phyloP scores from a whole-genome alignment of 768 basidiomycete genomes.

The Terana coerulea region DNA sequence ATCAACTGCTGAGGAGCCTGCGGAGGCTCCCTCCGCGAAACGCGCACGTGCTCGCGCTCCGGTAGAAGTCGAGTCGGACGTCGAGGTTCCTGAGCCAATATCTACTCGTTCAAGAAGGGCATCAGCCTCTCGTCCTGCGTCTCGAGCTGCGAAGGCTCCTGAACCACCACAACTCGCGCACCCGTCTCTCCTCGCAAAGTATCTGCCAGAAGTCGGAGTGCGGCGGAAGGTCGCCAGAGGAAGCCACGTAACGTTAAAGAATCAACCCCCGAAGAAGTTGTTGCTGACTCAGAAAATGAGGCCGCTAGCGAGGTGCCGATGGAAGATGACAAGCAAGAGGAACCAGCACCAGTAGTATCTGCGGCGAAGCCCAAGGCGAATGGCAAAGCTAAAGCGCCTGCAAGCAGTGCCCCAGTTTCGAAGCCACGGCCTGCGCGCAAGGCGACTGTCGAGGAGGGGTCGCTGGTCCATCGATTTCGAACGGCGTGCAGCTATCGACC shows the following conservation, averaged over 20 bases:
- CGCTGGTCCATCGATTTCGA: background rate
- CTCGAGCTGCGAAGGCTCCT: too few relatives aligned
- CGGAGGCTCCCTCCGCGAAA: background rate
- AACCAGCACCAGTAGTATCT: background rate
- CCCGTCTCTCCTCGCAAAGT: background rate
- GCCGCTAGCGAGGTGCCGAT: constrained; percentile 11
- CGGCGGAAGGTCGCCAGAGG: background rate
- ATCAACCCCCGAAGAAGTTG: background rate
- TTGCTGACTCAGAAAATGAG: constrained; percentile 3
- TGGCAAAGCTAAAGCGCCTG: background rate
- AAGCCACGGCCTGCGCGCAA: background rate
- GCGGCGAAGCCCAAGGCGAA: background rate
- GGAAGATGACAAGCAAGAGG: background rate
- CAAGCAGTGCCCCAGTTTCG: background rate
- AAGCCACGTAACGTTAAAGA: background rate
- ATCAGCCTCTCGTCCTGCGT: background rate
- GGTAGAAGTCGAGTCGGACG: background rate
- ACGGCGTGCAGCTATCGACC: background rate
- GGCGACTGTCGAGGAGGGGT: background rate
- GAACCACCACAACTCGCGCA: background rate
- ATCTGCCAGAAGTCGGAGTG: background rate
- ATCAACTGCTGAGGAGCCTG: background rate
- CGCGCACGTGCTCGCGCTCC: constrained; percentile 1
- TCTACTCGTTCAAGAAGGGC: background rate
- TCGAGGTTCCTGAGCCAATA: too few relatives aligned